These are phyloP conservation scores for Calamus simplicifolius DNA, from an alignment of 176 grass and related monocot genomes.

Conservation along the genomic window DNA sequence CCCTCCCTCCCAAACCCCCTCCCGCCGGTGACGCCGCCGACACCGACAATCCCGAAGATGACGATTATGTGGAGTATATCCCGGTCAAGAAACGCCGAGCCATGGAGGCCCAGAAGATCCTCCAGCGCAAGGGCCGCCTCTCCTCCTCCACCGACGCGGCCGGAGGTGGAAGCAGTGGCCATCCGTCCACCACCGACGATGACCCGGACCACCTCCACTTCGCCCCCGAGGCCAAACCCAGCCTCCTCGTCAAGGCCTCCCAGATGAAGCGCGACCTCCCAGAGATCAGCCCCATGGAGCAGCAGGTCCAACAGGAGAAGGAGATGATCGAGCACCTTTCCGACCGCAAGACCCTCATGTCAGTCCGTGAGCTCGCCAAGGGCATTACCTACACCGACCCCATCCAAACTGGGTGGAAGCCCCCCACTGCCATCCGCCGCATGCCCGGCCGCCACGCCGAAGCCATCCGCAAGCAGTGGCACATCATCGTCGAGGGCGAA, in stretches of 20 bases:
- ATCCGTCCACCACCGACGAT: slow-evolving; percentile 5
- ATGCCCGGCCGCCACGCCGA: slow-evolving; percentile 41
- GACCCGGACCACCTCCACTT: background rate
- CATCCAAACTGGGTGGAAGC: slow-evolving; percentile 54
- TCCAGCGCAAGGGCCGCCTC: slow-evolving; percentile 20
- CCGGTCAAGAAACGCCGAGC: slow-evolving; percentile 51
- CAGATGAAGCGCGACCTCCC: slow-evolving; percentile 55
- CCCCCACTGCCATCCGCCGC: slow-evolving; percentile 40
- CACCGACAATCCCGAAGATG: slow-evolving; percentile 7
- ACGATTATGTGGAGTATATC: slow-evolving; percentile 49
- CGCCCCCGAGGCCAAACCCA: slow-evolving; percentile 33
- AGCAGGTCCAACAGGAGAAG: slow-evolving; percentile 45
- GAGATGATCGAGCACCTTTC: slow-evolving; percentile 55
- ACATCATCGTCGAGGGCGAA: slow-evolving; percentile 81
- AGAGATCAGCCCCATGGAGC: slow-evolving; percentile 44
- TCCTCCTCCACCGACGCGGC: slow-evolving; percentile 4
- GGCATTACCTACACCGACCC: slow-evolving; percentile 60
- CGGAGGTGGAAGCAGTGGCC: background rate
- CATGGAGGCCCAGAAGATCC: slow-evolving; percentile 39
- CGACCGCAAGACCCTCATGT: slow-evolving; percentile 53
- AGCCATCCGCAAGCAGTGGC: slow-evolving; percentile 55
- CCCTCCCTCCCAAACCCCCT: background rate
- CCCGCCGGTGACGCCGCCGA: background rate
- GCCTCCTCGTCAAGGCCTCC: slow-evolving; percentile 41
- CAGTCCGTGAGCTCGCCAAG: slow-evolving; percentile 66